Evolutionary conservation across 345 rosid species (phyloP).

Genomic region (Eutrema japonicum): DNA sequence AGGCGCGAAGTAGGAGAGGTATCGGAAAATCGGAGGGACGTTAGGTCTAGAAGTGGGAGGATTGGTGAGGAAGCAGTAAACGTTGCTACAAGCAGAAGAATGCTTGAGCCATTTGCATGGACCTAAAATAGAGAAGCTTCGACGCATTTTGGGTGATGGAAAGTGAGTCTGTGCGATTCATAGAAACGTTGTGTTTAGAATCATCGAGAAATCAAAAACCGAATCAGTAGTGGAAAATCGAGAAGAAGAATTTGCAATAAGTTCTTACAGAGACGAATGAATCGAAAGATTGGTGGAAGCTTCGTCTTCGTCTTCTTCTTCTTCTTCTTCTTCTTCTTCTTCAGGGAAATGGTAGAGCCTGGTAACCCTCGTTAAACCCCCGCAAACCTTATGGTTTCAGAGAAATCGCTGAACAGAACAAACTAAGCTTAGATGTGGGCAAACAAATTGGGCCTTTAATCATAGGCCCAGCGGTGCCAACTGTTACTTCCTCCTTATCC

Average conservation of each 20-base stretch:
- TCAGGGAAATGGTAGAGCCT: constrained; percentile 24
- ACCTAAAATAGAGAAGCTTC: constrained; percentile 47
- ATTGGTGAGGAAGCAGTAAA: constrained; percentile 35
- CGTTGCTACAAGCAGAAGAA: constrained; percentile 21
- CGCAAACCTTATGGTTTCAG: constrained; percentile 4
- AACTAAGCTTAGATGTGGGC: neutral
- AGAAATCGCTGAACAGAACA: neutral
- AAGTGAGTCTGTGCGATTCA: constrained; percentile 6
- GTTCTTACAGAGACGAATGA: constrained; percentile 29
- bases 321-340: constrained; percentile 36
- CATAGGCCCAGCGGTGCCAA: neutral
- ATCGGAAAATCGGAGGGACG: constrained; percentile 48
- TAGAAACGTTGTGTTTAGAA: neutral
- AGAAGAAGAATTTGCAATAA: neutral
- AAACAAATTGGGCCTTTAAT: neutral
- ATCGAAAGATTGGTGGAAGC: constrained; percentile 9
- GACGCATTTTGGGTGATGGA: constrained; percentile 52
- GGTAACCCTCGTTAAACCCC: constrained; percentile 43
- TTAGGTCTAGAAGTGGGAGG: constrained; percentile 31
- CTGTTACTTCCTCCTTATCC: neutral
- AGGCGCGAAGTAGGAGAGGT: constrained; percentile 57
- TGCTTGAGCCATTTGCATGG: constrained; percentile 44
- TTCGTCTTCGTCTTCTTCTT: no score
- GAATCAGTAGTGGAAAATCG: neutral
- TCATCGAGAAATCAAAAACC: neutral